Evolutionary conservation across 768 basidiomycete genomes (phyloP).

Genomic region (Lactarius indigo): DNA sequence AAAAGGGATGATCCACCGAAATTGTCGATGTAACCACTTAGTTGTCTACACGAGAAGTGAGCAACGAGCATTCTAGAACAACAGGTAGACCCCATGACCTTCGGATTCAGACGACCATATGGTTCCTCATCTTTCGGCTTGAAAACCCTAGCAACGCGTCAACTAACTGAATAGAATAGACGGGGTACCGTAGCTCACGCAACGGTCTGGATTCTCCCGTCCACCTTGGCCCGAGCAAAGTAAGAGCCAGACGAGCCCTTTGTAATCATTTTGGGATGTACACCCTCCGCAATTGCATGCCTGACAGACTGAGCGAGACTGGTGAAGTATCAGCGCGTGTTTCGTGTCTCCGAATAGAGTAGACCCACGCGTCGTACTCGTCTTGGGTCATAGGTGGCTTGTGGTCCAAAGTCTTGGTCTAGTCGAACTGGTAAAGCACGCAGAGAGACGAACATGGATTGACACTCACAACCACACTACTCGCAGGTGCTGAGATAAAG

Average conservation of each 20-base stretch:
- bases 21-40: conserved; percentile 87
- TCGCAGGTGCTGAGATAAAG: conserved; percentile 35
- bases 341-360: not conserved
- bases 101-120: conserved; percentile 84
- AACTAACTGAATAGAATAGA: not conserved
- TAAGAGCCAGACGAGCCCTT: conserved; percentile 91
- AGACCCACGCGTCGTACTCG: conserved; percentile 64
- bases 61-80: conserved; percentile 2
- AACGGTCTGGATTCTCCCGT: conserved; percentile 72
- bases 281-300: conserved; percentile 66
- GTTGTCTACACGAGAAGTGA: conserved; percentile 52
- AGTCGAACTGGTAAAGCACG: conserved; percentile 3
- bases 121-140: conserved; percentile 92
- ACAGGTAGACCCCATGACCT: conserved; percentile 40
- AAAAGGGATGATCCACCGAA: conserved; percentile 88
- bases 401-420: conserved; percentile 83
- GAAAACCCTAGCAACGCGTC: conserved; percentile 57
- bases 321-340: conserved; percentile 20
- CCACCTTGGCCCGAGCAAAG: conserved; percentile 81
- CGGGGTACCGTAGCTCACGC: conserved; percentile 49
- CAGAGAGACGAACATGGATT: not conserved
- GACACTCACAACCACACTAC: conserved; percentile 39
- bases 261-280: conserved; percentile 87
- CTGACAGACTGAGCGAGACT: conserved; percentile 65
- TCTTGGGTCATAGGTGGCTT: conserved; percentile 69